phyloP scores from a whole-genome alignment of 257 asterid genomes.

The Penstemon barbatus region DNA sequence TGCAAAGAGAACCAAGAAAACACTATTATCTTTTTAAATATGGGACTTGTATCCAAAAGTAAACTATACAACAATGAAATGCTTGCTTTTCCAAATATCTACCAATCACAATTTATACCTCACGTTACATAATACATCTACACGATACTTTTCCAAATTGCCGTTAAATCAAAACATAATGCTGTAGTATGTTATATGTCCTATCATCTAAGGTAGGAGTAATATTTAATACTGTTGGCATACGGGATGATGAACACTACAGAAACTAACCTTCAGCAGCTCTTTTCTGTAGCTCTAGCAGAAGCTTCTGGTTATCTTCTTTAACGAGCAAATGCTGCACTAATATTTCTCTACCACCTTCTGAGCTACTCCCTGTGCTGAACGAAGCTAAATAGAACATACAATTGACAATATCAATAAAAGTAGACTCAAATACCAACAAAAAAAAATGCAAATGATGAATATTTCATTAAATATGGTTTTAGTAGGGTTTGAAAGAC shows the following conservation, averaged over 20 bases:
- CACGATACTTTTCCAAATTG: neutral
- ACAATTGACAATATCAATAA: neutral
- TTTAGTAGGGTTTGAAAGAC: too few relatives aligned
- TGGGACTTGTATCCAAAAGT: constrained; percentile 3
- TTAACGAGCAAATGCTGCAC: constrained; percentile 94
- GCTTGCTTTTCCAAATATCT: constrained; percentile 4
- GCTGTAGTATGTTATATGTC: neutral
- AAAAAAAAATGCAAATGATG: constrained; percentile 10
- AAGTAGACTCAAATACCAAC: constrained; percentile 8
- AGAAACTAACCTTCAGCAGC: constrained; percentile 58
- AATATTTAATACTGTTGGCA: neutral
- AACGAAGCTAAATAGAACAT: constrained; percentile 57
- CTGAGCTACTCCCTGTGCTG: constrained; percentile 55
- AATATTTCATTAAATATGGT: neutral
- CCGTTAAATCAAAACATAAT: neutral
- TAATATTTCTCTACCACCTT: constrained; percentile 67
- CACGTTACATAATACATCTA: neutral
- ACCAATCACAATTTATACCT: constrained; percentile 21
- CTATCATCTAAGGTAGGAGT: neutral
- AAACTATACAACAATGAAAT: constrained; percentile 8
- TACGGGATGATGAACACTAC: constrained; percentile 3
- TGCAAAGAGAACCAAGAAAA: constrained; percentile 15
- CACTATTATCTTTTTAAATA: constrained; percentile 12
- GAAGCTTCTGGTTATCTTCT: constrained; percentile 81
- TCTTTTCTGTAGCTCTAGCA: constrained; percentile 75